Conservation (phyloP, 192 early-diverging fungal genomes). For the Coemansia sp. region DNA sequence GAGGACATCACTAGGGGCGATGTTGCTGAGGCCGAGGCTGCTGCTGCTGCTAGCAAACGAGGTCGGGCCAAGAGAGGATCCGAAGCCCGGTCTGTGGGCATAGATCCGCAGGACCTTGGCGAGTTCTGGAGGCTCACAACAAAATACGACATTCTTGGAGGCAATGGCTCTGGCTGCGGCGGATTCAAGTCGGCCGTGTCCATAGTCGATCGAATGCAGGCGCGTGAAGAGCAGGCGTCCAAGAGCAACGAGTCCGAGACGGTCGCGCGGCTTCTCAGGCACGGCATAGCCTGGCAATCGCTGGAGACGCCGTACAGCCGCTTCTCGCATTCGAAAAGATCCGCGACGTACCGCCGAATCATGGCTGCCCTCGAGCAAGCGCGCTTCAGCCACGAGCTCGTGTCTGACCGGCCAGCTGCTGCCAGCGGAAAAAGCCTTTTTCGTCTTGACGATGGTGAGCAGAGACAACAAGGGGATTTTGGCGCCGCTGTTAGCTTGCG, state of each 20-base stretch:
- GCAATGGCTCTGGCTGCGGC: neutral
- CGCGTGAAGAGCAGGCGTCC: neutral
- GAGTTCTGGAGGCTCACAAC: slow-evolving; percentile 22
- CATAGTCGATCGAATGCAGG: neutral
- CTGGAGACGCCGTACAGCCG: slow-evolving; percentile 19
- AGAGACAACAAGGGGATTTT: neutral
- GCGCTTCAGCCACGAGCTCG: slow-evolving; percentile 22
- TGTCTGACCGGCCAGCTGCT: too few relatives aligned
- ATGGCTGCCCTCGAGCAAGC: slow-evolving; percentile 42
- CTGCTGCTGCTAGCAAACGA: neutral
- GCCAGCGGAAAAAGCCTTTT: slow-evolving; percentile 17
- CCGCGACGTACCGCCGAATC: slow-evolving; percentile 24
- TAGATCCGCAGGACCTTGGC: slow-evolving; percentile 19
- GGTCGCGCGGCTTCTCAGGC: slow-evolving; percentile 25
- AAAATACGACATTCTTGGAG: slow-evolving; percentile 24
- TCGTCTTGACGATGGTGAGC: slow-evolving; percentile 12
- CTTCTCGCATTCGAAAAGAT: slow-evolving; percentile 25
- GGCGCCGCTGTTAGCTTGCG: neutral
- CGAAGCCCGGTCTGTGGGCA: slow-evolving; percentile 9
- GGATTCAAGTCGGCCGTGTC: neutral
- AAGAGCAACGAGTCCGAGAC: neutral
- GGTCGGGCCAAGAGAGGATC: slow-evolving; percentile 9
- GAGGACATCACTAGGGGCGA: slow-evolving; percentile 17
- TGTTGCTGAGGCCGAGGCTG: neutral
- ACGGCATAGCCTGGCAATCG: slow-evolving; percentile 43